phyloP scores from a whole-genome alignment of 2,329 filamentous ascomycete species.

The Bipolaris zeicola region DNA sequence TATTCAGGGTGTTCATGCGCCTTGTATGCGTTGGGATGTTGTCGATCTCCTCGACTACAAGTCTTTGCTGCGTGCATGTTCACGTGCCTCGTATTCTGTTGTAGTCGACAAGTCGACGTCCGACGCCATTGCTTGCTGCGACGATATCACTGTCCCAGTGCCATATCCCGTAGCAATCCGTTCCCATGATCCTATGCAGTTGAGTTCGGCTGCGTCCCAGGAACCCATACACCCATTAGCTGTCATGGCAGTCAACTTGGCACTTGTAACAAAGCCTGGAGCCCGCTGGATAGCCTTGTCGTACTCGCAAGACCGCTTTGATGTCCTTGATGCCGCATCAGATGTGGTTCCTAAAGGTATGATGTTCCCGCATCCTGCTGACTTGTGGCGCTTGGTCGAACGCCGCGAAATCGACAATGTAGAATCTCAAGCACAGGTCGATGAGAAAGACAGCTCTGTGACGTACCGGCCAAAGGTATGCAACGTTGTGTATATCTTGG shows the following conservation, averaged over 20 bases:
- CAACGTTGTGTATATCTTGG: slow-evolving; percentile 50
- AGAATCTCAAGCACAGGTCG: slow-evolving; percentile 21
- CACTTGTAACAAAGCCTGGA: slow-evolving; percentile 44
- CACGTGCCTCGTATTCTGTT: slow-evolving; percentile 35
- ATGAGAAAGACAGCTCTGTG: slow-evolving; percentile 12
- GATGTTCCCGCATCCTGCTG: slow-evolving; percentile 46
- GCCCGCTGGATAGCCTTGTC: slow-evolving; percentile 50
- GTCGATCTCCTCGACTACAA: slow-evolving; percentile 44
- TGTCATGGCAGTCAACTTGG: slow-evolving; percentile 49
- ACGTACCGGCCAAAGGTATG: slow-evolving; percentile 45
- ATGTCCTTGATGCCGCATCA: slow-evolving; percentile 29
- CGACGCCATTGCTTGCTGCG: slow-evolving; percentile 47
- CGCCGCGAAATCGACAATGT: slow-evolving; percentile 41
- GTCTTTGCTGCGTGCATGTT: slow-evolving; percentile 35
- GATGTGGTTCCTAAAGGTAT: slow-evolving; percentile 28
- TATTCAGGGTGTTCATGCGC: background rate
- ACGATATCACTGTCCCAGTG: slow-evolving; percentile 38
- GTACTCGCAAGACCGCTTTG: slow-evolving; percentile 49
- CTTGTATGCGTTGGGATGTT: slow-evolving; percentile 40
- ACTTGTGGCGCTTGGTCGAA: slow-evolving; percentile 45
- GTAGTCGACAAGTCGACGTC: slow-evolving; percentile 48
- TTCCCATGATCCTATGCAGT: slow-evolving; percentile 1
- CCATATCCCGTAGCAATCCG: slow-evolving; percentile 36
- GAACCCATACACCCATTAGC: slow-evolving; percentile 46
- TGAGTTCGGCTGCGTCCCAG: slow-evolving; percentile 8